A percentile compares a stretch with the other conserved stretches of the same genome.
Conservation (phyloP, 2,329 filamentous ascomycete genomes). For the Calonectria hawksworthii region DNA sequence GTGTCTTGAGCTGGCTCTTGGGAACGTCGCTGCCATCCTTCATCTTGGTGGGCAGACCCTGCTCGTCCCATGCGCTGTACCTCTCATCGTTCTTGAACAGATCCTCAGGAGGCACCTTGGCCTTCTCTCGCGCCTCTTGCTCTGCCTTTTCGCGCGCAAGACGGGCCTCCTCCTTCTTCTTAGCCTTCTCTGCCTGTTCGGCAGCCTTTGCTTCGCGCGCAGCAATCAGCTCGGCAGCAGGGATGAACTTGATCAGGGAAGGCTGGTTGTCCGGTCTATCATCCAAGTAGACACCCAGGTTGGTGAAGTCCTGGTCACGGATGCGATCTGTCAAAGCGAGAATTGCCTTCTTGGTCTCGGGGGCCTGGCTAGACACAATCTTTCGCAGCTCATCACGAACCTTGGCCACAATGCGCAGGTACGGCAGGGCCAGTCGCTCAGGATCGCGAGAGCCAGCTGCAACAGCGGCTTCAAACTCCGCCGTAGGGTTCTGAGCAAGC, state of each 20-base stretch:
- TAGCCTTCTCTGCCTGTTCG: slow-evolving; percentile 71
- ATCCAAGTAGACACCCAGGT: slow-evolving; percentile 89
- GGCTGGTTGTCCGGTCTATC: slow-evolving; percentile 77
- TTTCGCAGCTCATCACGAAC: slow-evolving; percentile 74
- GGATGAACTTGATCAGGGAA: slow-evolving; percentile 79
- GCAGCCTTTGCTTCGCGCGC: slow-evolving; percentile 72
- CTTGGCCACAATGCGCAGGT: slow-evolving; percentile 67
- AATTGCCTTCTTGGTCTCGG: slow-evolving; percentile 76
- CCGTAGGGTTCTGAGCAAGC: slow-evolving; percentile 58
- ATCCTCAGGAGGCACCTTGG: slow-evolving; percentile 66
- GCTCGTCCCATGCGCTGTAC: slow-evolving; percentile 85
- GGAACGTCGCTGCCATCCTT: slow-evolving; percentile 84
- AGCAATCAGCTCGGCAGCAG: slow-evolving; percentile 69
- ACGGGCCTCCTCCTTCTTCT: slow-evolving; percentile 68
- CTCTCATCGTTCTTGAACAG: slow-evolving; percentile 70
- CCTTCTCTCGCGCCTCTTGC: slow-evolving; percentile 69
- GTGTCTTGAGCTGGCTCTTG: slow-evolving; percentile 84
- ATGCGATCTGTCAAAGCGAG: slow-evolving; percentile 84
- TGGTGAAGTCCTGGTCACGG: slow-evolving; percentile 84
- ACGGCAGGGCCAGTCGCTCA: slow-evolving; percentile 68
- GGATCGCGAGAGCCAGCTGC: slow-evolving; percentile 63
- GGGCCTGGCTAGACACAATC: slow-evolving; percentile 61
- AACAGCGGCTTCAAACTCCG: slow-evolving; percentile 62
- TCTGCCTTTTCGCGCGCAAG: slow-evolving; percentile 65
- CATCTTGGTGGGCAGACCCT: slow-evolving; percentile 84